Base-by-base conservation (phyloP, 768 basidiomycete species). In the Trametes cingulata region DNA sequence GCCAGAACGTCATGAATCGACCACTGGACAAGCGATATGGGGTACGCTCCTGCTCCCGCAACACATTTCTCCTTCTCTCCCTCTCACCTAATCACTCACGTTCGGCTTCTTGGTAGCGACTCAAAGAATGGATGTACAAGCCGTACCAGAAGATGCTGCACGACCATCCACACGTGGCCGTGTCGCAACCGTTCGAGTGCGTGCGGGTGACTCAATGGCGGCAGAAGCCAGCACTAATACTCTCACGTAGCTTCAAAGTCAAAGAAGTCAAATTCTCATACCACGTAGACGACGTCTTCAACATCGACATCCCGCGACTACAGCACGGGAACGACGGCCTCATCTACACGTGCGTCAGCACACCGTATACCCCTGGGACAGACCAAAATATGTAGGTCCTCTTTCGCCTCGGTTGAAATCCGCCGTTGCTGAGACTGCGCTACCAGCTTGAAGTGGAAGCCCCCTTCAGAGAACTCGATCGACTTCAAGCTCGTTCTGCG, bases 401-500 rank as follows among this genome's bases (percentile, higher is more conserved):
- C 39, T 42, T 33, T 17, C 35, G 8, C 60, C 17, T 20, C 8
- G 15, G n/a, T 27, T 37, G 33, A 12, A 37, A 24, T 41, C 12
- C 50, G 12, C 36, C 45, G 14, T 1, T 40, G 15, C 50, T 51
- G 4, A 51, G 12, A 17, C 29, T 17, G 3, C n/a, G 48, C 29
- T 13, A 22, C 52, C 67, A 98, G 96, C 63, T 74, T 99, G 69
- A 99, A 99, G 74, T 99, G 97, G 97, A 99, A 99, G 73, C 95
- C 95, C 1, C 95, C 97, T 0, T 91, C 90, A 1, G 96, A 98
- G 71, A 99, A 99, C 72, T 95, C 95, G 1, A 89, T 98, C 67
- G 97, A 99, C 73, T 98, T 99, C 80, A 93, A 94, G 72, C 87
- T 98, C 27, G 83, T 95, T 49, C 78, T 99, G n/a, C 88, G 93